Base-by-base conservation (phyloP, 768 basidiomycete species). In the Xanthoconium stramineum region DNA sequence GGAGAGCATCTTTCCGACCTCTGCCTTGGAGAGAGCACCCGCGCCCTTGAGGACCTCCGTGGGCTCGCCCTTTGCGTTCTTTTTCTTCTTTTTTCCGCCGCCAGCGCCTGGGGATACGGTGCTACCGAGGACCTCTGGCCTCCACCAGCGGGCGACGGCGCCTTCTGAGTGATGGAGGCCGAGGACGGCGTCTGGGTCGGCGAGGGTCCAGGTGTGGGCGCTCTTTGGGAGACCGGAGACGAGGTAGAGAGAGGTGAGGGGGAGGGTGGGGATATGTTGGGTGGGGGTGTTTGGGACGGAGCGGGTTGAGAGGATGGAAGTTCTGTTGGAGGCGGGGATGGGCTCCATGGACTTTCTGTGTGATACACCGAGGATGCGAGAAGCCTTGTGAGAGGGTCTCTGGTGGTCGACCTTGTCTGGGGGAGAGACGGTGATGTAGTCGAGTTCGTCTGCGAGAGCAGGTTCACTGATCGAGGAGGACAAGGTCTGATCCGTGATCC, bases 201-300 rank as follows among this genome's bases (percentile, higher is more conserved):
- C 86, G 43, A 93, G 82, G 17, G 90, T 89, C 92, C 94, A 95
- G 12, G 89, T 92, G 69, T 91, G 84, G 1, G 92, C 91, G 32
- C 87, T 87, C 71, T 94, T 94, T 17, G 91, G 89, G 32, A 96
- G 81, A 12, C 94, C 93, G 2, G 89, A 91, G 32, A 92, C 90
- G 63, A 92, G 87, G 70, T 92, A 92, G 62, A 92, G 83, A 33
- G 88, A 89, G 2, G 90, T 86, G 59, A 92, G 83, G 30, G 90
- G 89, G 47, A 86, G 77, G 29, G 88, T 83, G 13, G 90, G 87
- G 11, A 78, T 75, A 64, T 84, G 80, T n/a, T 88, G 82, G 14
- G 83, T 75, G 40, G 81, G 74, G 1, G 83, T 77, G 49, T 64
- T 68, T 30, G 70, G 70, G 29, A 56, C 72, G 14, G 72, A 73